Percentiles rank a stretch among this genome's conserved stretches.
phyloP scores from a whole-genome alignment of 352 stramenopile species.

The Phytophthora fragariaefolia region DNA sequence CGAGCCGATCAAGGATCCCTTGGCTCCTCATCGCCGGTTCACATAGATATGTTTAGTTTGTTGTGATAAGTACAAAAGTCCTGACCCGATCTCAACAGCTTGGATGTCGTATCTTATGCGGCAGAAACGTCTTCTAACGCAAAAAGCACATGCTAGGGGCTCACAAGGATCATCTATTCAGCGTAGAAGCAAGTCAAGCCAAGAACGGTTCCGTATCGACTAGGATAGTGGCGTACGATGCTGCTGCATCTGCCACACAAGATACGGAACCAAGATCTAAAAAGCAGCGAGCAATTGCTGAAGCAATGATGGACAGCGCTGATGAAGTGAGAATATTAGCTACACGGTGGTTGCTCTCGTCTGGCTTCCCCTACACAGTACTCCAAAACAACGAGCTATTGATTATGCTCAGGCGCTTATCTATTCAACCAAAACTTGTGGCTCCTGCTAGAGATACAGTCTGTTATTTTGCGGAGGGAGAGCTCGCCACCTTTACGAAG shows the following conservation, averaged over 20 bases:
- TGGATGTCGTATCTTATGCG: background rate
- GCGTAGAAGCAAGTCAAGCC: background rate
- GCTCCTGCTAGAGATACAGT: background rate
- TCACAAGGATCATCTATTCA: background rate
- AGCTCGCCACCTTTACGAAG: background rate
- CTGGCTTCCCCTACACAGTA: background rate
- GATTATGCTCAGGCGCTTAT: background rate
- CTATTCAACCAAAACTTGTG: background rate
- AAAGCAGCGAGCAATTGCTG: constrained; percentile 1
- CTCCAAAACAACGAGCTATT: constrained; percentile 1
- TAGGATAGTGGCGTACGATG: background rate
- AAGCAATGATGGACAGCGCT: background rate
- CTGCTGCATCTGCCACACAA: background rate
- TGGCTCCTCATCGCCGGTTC: background rate
- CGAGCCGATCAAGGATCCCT: no score
- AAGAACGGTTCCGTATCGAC: background rate
- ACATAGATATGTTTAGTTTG: background rate
- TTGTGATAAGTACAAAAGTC: background rate
- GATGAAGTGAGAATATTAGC: background rate
- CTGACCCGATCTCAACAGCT: background rate
- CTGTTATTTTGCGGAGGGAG: background rate
- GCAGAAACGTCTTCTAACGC: background rate
- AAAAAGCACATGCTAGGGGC: background rate
- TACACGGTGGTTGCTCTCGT: background rate
- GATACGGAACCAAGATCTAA: background rate